These are phyloP conservation scores for Pseudisothecium myosuroides DNA, from an alignment of 225 moss, liverwort and hornwort genomes.

Conservation along the genomic window DNA sequence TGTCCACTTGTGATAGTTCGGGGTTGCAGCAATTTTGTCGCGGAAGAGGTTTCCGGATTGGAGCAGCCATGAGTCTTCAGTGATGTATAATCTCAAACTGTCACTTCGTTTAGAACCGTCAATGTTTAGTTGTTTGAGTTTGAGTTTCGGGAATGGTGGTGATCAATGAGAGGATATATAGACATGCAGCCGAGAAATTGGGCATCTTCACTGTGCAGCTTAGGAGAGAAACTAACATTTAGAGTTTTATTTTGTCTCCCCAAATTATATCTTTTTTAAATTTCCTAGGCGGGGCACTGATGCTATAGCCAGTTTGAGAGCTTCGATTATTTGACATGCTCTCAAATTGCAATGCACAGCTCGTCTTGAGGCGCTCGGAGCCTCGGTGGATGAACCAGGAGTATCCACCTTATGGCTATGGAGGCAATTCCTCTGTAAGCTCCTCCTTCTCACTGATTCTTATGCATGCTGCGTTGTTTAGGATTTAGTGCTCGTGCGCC, in stretches of 20 bases:
- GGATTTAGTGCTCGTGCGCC: not conserved
- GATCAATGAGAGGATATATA: not conserved
- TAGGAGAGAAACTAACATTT: not conserved
- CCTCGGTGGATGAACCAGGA: slow-evolving; percentile 15
- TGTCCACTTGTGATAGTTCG: no score
- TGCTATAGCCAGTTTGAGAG: not conserved
- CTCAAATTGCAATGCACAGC: slow-evolving; percentile 7
- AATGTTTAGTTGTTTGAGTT: not conserved
- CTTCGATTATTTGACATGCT: not conserved
- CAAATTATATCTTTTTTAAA: not conserved
- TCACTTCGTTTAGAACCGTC: not conserved
- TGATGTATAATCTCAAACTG: not conserved
- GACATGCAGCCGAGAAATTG: not conserved
- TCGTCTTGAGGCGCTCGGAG: not conserved
- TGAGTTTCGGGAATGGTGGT: not conserved
- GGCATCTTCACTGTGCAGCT: not conserved
- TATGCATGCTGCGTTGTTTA: not conserved
- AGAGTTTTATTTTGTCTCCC: not conserved
- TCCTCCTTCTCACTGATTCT: not conserved
- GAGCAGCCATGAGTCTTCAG: slow-evolving; percentile 1
- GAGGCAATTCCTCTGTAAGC: slow-evolving; percentile 12
- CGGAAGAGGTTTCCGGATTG: not conserved
- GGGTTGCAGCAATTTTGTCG: not conserved
- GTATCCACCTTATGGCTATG: not conserved
- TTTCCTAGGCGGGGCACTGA: not conserved